Base-by-base conservation (phyloP, 2,329 filamentous ascomycete species). In the Aureobasidium sp. region DNA sequence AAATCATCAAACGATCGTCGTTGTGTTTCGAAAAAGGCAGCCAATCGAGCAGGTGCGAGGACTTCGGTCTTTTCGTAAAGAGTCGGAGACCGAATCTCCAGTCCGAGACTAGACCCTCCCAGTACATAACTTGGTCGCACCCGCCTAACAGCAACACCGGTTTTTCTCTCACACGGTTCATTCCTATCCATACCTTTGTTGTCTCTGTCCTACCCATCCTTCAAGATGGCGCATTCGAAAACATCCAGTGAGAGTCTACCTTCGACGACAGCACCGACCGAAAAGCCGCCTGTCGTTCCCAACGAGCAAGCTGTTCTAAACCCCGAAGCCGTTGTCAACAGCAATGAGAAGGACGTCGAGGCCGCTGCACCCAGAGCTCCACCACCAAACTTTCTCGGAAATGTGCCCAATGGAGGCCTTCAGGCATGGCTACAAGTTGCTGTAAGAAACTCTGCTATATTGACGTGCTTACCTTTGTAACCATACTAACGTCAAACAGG, bases 361-460 rank as follows among this genome's bases (percentile, higher is more conserved):
- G 36, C 48, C 9, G 48, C 58, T 17, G 58, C 37, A 44, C 51
- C 60, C 11, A 31, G 17, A 41, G 37, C 25, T 29, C 53, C 61
- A 9, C 61, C 61, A 14, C 55, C 55, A 34, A 64, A 63, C 51
- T 62, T 63, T 29, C 42, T 62, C 20, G 55, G 49, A 14, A 57
- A 29, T 36, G 55, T 64, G 7, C 79, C 79, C 0, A 73, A 81
- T 68, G 78, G 78, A 17, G 79, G 79, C 0, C 63, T 77, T 5
- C 70, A 64, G 65, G 78, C 79, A 5, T 81, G 78, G 79, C 66
- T 80, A 34, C 78, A 80, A 63, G 78, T 81, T 5, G 56, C 78
- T 1, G 31, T 34, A 11, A 34, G 31, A 12, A 34, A 3, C 9
- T 34, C 31, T 34, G 31, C 31, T 34, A 34, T 12, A 34, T 34